Percentiles rank a stretch among this genome's conserved stretches.
Conservation (phyloP, 164 flowering plant species). For the Aristolochia fimbriata region DNA sequence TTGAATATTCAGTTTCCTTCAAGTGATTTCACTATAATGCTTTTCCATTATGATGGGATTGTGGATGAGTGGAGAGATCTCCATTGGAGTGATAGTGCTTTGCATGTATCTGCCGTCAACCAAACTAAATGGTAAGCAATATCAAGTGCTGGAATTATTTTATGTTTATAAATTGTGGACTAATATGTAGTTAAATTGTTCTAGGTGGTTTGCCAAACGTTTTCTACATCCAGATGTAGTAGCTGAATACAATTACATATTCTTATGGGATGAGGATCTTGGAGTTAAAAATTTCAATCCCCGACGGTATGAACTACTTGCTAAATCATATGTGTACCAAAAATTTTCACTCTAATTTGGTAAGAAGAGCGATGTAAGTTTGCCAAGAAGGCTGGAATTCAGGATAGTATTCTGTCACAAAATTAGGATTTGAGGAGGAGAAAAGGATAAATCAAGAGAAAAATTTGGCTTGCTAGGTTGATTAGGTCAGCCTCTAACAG, state of each 20-base stretch:
- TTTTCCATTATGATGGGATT: slow-evolving; percentile 81
- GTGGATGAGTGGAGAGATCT: slow-evolving; percentile 70
- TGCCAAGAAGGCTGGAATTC: too few relatives aligned
- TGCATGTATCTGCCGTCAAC: slow-evolving; percentile 64
- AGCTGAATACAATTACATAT: slow-evolving; percentile 63
- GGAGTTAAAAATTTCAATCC: slow-evolving; percentile 74
- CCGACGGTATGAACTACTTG: slow-evolving; percentile 32
- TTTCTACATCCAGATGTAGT: slow-evolving; percentile 87
- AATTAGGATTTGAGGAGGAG: too few relatives aligned
- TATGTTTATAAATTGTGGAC: background rate
- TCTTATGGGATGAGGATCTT: slow-evolving; percentile 92
- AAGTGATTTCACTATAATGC: slow-evolving; percentile 56
- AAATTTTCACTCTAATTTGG: too few relatives aligned
- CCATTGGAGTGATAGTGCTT: slow-evolving; percentile 48
- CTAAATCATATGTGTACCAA: background rate
- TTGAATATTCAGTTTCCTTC: slow-evolving; percentile 48
- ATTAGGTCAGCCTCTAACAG: too few relatives aligned
- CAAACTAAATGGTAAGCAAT: slow-evolving; percentile 77
- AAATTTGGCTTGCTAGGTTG: too few relatives aligned
- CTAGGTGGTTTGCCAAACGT: slow-evolving; percentile 95
- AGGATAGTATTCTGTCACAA: too few relatives aligned
- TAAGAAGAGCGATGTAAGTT: too few relatives aligned
- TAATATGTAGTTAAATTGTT: background rate
- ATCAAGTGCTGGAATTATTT: background rate
- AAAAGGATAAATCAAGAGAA: too few relatives aligned